Evolutionary conservation across 2,329 filamentous ascomycete species (phyloP).

Genomic region (Stemphylium beticola): DNA sequence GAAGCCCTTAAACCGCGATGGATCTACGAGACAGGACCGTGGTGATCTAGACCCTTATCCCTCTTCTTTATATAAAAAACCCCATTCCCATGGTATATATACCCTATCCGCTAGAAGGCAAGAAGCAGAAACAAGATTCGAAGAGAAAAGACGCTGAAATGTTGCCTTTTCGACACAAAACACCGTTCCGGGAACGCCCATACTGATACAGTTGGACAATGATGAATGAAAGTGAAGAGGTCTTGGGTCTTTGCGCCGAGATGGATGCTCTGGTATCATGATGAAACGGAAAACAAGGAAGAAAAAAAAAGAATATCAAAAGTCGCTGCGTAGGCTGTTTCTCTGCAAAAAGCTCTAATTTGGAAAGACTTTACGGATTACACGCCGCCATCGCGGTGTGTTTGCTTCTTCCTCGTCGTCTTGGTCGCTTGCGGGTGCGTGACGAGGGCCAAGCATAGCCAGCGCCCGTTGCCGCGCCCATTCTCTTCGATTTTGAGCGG

Average conservation of each 20-base stretch:
- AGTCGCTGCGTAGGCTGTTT: neutral
- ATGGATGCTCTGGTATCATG: neutral
- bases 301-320: neutral
- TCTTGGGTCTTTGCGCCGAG: neutral
- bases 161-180: neutral
- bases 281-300: conserved; percentile 4
- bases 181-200: too few relatives aligned
- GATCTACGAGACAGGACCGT: too few relatives aligned
- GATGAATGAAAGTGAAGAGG: neutral
- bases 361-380: conserved; percentile 43
- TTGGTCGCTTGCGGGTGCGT: conserved; percentile 27
- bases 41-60: too few relatives aligned
- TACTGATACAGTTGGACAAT: neutral
- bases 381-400: conserved; percentile 34
- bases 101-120: neutral
- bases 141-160: neutral
- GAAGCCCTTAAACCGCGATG: too few relatives aligned
- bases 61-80: too few relatives aligned
- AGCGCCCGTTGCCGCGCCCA: conserved; percentile 55
- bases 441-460: conserved; percentile 49
- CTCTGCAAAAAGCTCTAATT: conserved; percentile 22
- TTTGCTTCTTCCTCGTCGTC: conserved; percentile 26
- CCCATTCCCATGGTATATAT: too few relatives aligned
- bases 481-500: conserved; percentile 47
- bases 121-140: neutral